Conservation (phyloP, 257 asterid species). For the Jacaranda copaia region DNA sequence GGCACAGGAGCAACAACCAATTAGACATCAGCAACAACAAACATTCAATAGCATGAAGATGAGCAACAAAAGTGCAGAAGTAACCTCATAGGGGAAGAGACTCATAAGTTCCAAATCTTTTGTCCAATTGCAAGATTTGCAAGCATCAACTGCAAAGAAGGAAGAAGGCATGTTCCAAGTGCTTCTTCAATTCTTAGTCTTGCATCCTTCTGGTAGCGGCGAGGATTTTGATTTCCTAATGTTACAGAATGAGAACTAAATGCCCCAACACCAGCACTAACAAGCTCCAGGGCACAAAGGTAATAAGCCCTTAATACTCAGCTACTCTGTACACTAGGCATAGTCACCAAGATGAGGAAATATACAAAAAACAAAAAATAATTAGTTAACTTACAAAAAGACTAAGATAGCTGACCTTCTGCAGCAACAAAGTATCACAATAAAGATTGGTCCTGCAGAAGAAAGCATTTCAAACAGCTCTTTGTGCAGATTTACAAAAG, state of each 20-base stretch:
- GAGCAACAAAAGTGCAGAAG: not conserved
- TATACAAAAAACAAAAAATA: constrained; percentile 10
- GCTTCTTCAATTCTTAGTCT: constrained; percentile 92
- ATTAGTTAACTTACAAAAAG: constrained; percentile 7
- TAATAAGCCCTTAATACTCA: constrained; percentile 92
- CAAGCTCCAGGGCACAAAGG: constrained; percentile 83
- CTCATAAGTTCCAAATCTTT: constrained; percentile 92
- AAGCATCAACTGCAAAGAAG: constrained; percentile 97
- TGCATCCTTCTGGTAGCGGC: constrained; percentile 82
- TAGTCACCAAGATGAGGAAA: constrained; percentile 27
- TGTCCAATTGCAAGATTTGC: constrained; percentile 99
- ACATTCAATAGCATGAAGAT: too few species aligned
- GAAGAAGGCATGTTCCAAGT: constrained; percentile 89
- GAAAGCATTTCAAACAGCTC: constrained; percentile 97
- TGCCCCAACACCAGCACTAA: constrained; percentile 54
- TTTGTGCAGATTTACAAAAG: constrained; percentile 74
- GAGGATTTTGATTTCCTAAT: constrained; percentile 61
- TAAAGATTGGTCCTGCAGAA: constrained; percentile 88
- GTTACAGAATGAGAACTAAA: constrained; percentile 51
- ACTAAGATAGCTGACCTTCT: constrained; percentile 67
- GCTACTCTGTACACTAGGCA: constrained; percentile 62
- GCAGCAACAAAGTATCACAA: constrained; percentile 85
- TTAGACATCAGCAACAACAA: too few species aligned
- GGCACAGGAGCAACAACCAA: too few species aligned
- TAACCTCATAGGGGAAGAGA: constrained; percentile 97